Evolutionary conservation across 2,329 filamentous ascomycete genomes (phyloP), one percentile per base, ranked within the genome.

Genomic region (Ophiostoma montium): DNA sequence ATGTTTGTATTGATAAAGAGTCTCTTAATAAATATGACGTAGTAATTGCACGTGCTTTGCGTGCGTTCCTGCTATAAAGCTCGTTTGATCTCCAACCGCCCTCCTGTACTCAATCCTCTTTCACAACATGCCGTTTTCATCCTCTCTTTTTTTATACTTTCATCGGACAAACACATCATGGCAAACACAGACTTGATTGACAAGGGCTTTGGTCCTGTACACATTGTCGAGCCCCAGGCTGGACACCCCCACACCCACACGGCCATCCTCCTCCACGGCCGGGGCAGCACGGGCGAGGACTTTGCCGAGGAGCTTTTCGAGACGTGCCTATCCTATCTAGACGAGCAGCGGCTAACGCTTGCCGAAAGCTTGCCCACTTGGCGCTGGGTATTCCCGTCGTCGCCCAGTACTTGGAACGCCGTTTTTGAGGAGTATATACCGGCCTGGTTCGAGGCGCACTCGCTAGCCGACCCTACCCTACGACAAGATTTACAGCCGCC

Each of bases 391-490:
- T 74, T 74, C 43, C 70, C 71, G 6, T 61, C 65, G 48, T 66
- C 70, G 2, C 63, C 63, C 11, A 35, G 57, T 21, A 55, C 56
- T 23, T 48, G 57, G 47, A 57, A 58, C 36, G 60, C 61, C 36
- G 46, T 27, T 21, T 51, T 46, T 36, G 49, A 18, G 31, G 38
- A 42, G 62, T 16, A 50, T 54, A 6, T 51, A 54, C 50, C 62
- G 63, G 10, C 67, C 50, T 76, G 71, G 72, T 76, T 74, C 56
- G 70, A 76, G 55, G 63, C 70, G 35, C 67, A 62, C 59, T 66
- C 69, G 44, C 59, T 67, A 0, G 54, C 60, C 18, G 58, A 68
- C 49, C 65, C 67, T 10, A 47, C 60, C 2, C 59, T 67, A 13
- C 55, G 58, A n/a, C 67, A 72, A 48, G 65, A 70, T 7, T 53